These are phyloP conservation scores for Solanum okadae DNA, from an alignment of 257 asterid genomes.

Conservation along the genomic window DNA sequence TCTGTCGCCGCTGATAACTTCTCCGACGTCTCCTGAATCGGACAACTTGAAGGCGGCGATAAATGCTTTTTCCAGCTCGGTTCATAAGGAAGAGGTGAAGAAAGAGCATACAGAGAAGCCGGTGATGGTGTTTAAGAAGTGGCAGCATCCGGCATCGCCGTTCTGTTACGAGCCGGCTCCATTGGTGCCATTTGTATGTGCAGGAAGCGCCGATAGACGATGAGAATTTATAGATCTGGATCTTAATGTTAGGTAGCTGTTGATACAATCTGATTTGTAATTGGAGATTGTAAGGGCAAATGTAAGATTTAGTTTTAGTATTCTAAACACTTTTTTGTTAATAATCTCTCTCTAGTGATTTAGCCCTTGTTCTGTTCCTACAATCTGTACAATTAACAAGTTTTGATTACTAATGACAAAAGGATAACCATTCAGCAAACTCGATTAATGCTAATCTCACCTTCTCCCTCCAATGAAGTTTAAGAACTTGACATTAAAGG, in stretches of 20 bases:
- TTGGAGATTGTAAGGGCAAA: neutral
- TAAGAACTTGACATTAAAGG: too few species aligned
- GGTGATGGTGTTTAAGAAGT: constrained; percentile 26
- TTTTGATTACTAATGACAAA: neutral
- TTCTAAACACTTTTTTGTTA: neutral
- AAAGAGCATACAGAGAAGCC: constrained; percentile 16
- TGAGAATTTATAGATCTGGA: neutral
- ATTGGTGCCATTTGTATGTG: constrained; percentile 39
- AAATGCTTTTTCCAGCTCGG: constrained; percentile 2
- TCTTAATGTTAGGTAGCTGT: neutral
- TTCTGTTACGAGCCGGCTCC: constrained; percentile 42
- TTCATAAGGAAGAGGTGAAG: constrained; percentile 4
- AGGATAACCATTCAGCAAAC: neutral
- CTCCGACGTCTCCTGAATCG: constrained; percentile 32
- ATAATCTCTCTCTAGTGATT: neutral
- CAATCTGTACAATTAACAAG: neutral
- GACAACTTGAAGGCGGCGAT: constrained; percentile 22
- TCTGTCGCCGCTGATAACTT: constrained; percentile 53
- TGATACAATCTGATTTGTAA: neutral
- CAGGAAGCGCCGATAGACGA: constrained; percentile 37
- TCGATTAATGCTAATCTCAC: neutral
- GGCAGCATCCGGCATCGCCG: constrained; percentile 76
- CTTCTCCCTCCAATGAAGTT: too few species aligned
- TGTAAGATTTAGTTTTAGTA: neutral
- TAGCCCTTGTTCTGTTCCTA: neutral